phyloP scores from a whole-genome alignment of 345 rosid genomes.

The Salix dunnii region DNA sequence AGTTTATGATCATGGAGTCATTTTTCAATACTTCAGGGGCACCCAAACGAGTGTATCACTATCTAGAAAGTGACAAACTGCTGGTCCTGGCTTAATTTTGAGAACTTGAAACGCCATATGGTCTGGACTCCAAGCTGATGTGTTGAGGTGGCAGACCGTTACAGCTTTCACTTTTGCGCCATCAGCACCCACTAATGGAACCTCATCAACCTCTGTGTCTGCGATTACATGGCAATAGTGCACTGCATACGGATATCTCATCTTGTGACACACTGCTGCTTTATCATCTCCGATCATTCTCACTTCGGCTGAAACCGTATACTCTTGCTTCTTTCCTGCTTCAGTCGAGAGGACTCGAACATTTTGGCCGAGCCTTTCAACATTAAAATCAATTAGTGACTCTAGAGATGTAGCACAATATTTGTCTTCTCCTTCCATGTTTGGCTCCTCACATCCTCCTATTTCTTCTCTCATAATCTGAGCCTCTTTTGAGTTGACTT shows the following conservation, averaged over 20 bases:
- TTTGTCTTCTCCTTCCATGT: neutral
- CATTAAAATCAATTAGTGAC: neutral
- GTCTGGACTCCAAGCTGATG: neutral
- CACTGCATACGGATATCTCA: slow-evolving; percentile 5
- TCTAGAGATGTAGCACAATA: neutral
- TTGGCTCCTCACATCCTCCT: neutral
- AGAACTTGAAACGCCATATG: neutral
- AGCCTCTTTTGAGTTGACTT: no score
- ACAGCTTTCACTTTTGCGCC: neutral
- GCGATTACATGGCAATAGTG: neutral
- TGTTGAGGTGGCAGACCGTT: no score
- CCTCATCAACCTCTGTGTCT: neutral
- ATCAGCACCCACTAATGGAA: neutral
- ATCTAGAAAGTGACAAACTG: neutral
- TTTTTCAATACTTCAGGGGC: no score
- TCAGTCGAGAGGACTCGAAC: neutral
- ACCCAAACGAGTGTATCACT: no score
- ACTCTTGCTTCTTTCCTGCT: neutral
- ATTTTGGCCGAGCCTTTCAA: neutral
- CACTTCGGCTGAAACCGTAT: neutral
- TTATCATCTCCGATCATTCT: neutral
- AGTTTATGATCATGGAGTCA: neutral
- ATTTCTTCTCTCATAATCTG: neutral
- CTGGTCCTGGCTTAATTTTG: slow-evolving; percentile 2
- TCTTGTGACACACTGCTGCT: neutral